Conservation (phyloP, 1,284 basidiomycete species). For the Bjerkandera adusta region DNA sequence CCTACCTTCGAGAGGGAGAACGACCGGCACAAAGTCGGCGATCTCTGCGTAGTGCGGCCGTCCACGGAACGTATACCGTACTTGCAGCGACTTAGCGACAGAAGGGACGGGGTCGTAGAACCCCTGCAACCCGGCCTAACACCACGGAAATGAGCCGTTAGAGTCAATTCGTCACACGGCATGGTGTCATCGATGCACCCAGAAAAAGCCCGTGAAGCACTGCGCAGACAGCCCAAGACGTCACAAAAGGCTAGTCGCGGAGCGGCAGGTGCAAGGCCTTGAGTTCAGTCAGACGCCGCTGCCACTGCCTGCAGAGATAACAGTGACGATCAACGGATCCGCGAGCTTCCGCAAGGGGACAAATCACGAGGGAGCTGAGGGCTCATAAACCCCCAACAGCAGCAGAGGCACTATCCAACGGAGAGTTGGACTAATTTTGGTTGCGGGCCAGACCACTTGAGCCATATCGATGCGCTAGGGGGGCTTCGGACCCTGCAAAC, state of each 20-base stretch:
- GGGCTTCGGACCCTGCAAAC: no score
- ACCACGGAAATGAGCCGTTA: slow-evolving; percentile 6
- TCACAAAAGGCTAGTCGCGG: background rate
- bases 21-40: slow-evolving; percentile 66
- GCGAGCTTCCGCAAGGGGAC: background rate
- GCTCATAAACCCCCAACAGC: no score
- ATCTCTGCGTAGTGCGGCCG: slow-evolving; percentile 75
- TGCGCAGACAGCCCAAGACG: background rate
- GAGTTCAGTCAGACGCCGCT: slow-evolving; percentile 2
- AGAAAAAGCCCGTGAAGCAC: background rate
- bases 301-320: slow-evolving; percentile 4
- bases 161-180: background rate
- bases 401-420: no score
- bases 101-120: slow-evolving; percentile 77
- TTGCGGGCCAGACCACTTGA: no score
- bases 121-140: slow-evolving; percentile 65
- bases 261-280: background rate
- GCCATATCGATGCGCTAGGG: no score
- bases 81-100: slow-evolving; percentile 60
- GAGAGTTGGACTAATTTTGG: no score
- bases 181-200: no score
- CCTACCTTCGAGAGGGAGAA: slow-evolving; percentile 77
- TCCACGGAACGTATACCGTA: slow-evolving; percentile 79
- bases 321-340: slow-evolving; percentile 11
- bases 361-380: no score